A percentile compares a stretch with the other conserved stretches of the same genome.
phyloP scores from a whole-genome alignment of 345 rosid genomes.

The Rhodomyrtus tomentosa region DNA sequence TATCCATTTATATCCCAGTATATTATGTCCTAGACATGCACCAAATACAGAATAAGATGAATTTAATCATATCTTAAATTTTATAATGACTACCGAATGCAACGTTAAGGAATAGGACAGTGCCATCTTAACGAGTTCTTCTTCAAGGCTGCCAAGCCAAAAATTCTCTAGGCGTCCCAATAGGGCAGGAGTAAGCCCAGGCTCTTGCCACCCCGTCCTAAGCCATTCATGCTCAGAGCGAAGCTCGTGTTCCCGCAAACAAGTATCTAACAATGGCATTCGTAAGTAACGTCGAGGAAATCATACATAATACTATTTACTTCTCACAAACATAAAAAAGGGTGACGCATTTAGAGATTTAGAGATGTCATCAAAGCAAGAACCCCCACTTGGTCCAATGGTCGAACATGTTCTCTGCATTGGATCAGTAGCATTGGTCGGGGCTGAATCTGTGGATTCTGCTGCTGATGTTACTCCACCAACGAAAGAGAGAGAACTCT shows the following conservation, averaged over 20 bases:
- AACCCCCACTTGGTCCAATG: neutral
- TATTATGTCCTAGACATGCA: too few relatives aligned
- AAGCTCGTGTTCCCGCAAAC: neutral
- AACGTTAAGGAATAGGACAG: neutral
- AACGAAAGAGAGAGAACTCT: neutral
- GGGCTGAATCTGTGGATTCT: accelerated
- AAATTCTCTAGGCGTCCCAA: neutral
- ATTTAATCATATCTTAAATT: too few relatives aligned
- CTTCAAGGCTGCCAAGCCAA: neutral
- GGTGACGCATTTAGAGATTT: too few relatives aligned
- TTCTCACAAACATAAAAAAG: too few relatives aligned
- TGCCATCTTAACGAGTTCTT: neutral
- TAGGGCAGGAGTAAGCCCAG: accelerated
- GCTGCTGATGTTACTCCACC: neutral
- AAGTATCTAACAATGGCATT: neutral
- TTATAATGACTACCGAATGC: too few relatives aligned
- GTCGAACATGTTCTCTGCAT: neutral
- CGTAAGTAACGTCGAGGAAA: too few relatives aligned
- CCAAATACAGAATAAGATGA: too few relatives aligned
- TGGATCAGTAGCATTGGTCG: neutral
- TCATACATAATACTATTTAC: too few relatives aligned
- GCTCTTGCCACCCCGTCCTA: neutral
- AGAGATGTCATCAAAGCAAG: neutral
- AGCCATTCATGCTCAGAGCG: neutral
- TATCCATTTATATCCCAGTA: too few relatives aligned